phyloP scores from a whole-genome alignment of 2,329 filamentous ascomycete species.

The Colletotrichum echinochloae region DNA sequence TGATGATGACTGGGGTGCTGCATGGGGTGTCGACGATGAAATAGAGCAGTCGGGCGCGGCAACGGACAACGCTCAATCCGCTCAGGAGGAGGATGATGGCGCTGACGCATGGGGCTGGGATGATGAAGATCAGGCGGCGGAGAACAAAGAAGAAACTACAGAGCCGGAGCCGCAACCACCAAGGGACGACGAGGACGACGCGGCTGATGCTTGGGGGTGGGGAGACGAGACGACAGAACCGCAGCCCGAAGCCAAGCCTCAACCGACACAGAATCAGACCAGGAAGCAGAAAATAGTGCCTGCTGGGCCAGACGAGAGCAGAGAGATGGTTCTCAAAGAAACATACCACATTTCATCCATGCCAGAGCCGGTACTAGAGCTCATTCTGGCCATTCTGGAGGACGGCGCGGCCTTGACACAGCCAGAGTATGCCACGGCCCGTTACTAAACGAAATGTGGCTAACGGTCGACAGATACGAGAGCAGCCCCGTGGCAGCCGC shows the following conservation, averaged over 20 bases:
- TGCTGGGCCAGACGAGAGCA: constrained; percentile 52
- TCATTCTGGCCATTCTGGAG: constrained; percentile 70
- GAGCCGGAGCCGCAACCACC: constrained; percentile 36
- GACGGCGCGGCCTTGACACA: constrained; percentile 71
- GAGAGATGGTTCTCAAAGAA: constrained; percentile 84
- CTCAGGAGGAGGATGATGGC: constrained; percentile 55
- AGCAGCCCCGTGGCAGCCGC: constrained; percentile 73
- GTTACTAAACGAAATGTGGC: neutral
- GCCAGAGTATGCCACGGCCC: constrained; percentile 55
- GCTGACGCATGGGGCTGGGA: constrained; percentile 88
- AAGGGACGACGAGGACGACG: constrained; percentile 58
- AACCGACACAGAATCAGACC: constrained; percentile 37
- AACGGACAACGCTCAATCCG: constrained; percentile 43
- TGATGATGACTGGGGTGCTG: constrained; percentile 79
- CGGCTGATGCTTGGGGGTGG: constrained; percentile 85
- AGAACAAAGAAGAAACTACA: constrained; percentile 47
- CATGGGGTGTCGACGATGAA: constrained; percentile 80
- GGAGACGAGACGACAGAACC: constrained; percentile 67
- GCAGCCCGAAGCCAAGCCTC: constrained; percentile 44
- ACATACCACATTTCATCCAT: constrained; percentile 90
- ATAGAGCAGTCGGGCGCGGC: constrained; percentile 46
- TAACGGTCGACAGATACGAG: constrained; percentile 50
- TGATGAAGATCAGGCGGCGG: constrained; percentile 67
- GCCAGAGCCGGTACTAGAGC: constrained; percentile 79
- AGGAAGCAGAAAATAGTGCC: constrained; percentile 37